Conservation (phyloP, 1,284 basidiomycete species). For the Sporisorium reilianum region DNA sequence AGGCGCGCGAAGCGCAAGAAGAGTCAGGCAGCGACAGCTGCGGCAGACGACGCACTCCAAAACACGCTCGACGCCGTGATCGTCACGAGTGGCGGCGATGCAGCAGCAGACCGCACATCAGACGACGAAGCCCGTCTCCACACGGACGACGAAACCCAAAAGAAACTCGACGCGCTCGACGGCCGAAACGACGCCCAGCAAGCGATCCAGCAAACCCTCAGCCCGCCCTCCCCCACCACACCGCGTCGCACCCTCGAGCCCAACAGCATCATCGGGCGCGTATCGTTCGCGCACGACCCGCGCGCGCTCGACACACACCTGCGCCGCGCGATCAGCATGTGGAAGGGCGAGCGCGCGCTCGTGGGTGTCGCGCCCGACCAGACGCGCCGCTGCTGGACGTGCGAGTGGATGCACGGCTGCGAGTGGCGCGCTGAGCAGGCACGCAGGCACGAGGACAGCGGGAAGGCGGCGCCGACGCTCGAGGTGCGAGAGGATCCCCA, state of each 20-base stretch:
- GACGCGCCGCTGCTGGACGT: conserved; percentile 55
- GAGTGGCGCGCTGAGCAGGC: conserved; percentile 56
- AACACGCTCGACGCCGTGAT: not conserved
- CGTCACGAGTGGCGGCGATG: not conserved
- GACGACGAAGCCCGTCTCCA: not conserved
- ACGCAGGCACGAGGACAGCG: not conserved
- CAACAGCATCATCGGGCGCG: conserved; percentile 42
- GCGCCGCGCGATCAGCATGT: conserved; percentile 41
- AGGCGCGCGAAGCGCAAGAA: conserved; percentile 22
- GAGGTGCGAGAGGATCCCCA: not conserved
- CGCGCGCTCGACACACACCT: conserved; percentile 43
- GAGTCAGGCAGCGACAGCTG: not conserved
- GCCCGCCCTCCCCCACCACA: conserved; percentile 10
- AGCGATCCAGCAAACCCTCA: conserved; percentile 19
- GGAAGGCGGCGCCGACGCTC: not conserved
- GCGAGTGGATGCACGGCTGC: conserved; percentile 61
- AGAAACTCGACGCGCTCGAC: conserved; percentile 30
- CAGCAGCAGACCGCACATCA: not conserved
- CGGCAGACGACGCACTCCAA: not conserved
- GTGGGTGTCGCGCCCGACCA: conserved; percentile 46
- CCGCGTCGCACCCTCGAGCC: conserved; percentile 9
- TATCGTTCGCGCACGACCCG: conserved; percentile 40
- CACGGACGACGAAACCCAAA: conserved; percentile 1
- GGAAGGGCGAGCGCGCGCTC: conserved; percentile 43
- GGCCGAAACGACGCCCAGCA: conserved; percentile 19